phyloP scores from a whole-genome alignment of 2,329 filamentous ascomycete genomes.

The Metarhizium sp. region DNA sequence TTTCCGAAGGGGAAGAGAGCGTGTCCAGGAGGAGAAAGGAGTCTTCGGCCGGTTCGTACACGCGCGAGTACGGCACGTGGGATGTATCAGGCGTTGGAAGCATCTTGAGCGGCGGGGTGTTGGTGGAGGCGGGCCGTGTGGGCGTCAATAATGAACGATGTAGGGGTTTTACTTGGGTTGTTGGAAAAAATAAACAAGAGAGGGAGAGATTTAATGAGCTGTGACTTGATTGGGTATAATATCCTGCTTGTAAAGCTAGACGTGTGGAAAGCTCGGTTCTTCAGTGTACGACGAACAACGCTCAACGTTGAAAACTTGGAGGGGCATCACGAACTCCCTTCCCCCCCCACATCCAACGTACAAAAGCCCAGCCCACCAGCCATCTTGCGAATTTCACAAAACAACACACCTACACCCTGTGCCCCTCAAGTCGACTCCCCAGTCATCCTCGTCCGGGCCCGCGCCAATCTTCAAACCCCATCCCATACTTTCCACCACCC shows the following conservation, averaged over 20 bases:
- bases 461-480: constrained; percentile 37
- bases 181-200: neutral
- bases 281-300: no score
- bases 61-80: constrained; percentile 77
- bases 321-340: no score
- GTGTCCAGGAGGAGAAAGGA: constrained; percentile 92
- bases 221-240: no score
- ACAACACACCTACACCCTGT: constrained; percentile 13
- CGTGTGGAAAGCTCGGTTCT: no score
- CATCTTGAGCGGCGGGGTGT: constrained; percentile 40
- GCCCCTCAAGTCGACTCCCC: constrained; percentile 24
- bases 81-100: constrained; percentile 89
- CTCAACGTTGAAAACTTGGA: neutral
- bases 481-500: constrained; percentile 35
- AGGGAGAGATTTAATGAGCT: no score
- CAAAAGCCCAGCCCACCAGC: no score
- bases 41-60: constrained; percentile 95
- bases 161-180: neutral
- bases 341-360: no score
- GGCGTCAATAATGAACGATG: no score
- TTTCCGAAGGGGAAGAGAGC: constrained; percentile 63
- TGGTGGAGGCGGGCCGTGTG: neutral
- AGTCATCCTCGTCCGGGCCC: constrained; percentile 31
- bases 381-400: neutral
- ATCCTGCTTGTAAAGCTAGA: no score